A percentile compares a stretch with the other conserved stretches of the same genome.
Evolutionary conservation across 441 rosid genomes (phyloP).

Genomic region (Corymbia citriodora): DNA sequence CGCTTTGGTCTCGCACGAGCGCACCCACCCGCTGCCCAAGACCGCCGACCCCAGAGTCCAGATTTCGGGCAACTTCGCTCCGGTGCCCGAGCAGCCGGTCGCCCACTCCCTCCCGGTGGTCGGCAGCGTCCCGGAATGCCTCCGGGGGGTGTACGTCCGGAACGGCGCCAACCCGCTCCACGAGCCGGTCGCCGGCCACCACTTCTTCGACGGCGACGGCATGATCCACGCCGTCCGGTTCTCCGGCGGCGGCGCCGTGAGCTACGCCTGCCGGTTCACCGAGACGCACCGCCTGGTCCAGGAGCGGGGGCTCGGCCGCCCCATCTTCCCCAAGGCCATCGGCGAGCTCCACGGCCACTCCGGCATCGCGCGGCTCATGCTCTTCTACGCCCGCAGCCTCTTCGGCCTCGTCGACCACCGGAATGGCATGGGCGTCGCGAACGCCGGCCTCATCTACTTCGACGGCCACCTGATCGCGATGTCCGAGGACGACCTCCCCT

Average conservation of each 20-base stretch:
- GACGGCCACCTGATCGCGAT: constrained; percentile 11
- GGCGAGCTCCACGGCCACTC: constrained; percentile 18
- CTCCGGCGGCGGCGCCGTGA: constrained; percentile 1
- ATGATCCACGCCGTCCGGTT: constrained; percentile 14
- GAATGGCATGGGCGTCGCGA: constrained; percentile 10
- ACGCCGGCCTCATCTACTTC: constrained; percentile 14
- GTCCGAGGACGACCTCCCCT: constrained; percentile 17
- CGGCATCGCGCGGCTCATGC: constrained; percentile 14
- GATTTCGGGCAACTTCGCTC: constrained; percentile 11
- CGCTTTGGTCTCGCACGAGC: constrained; percentile 3
- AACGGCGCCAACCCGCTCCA: constrained; percentile 17
- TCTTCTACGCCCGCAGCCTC: constrained; percentile 11
- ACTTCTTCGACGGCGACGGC: constrained; percentile 16
- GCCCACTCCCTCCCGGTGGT: constrained; percentile 7
- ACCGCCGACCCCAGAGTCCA: constrained; percentile 13
- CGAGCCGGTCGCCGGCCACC: constrained; percentile 15
- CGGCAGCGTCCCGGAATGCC: constrained; percentile 6
- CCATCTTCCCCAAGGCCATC: constrained; percentile 16
- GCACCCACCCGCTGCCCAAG: constrained; percentile 9
- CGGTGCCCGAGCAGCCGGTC: constrained; percentile 12
- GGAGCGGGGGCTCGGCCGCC: constrained; percentile 11
- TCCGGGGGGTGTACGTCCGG: constrained; percentile 6
- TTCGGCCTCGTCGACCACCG: constrained; percentile 5
- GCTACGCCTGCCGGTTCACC: constrained; percentile 11
- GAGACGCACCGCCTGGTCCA: constrained; percentile 11